Base-by-base conservation (phyloP, 2,329 filamentous ascomycete genomes). In the Rutstroemia sp. region DNA sequence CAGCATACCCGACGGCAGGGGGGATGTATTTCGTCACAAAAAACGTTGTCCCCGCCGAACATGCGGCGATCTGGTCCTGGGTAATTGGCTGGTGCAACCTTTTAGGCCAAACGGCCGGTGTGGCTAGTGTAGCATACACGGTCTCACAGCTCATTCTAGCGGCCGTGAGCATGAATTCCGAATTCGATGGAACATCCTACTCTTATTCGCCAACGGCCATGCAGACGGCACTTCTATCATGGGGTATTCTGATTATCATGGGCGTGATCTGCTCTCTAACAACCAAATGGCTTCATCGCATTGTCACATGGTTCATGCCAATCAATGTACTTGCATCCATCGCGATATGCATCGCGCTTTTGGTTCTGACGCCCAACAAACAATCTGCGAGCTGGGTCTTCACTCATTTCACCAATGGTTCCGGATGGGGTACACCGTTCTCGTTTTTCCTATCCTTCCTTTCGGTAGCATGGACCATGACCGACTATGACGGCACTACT, bases 21-120 rank as follows among this genome's bases (percentile, higher is more conserved):
- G 83, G 83, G 2, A 85, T 86, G 81, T 86, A 86, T 68, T 86
- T 85, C 66, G 81, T 85, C 37, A 83, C 81, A 9, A 85, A 85
- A 63, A 78, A 83, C 65, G 81, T 86, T 37, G 81, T 85, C 2
- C 82, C 82, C 8, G 71, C 74, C 16, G 75, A 82, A 55, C 77
- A 83, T 65, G 80, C 84, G 30, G 78, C 83, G 2, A 76, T 83
- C 12, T 85, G 81, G 74, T 78, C 81, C 0, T 86, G 82, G 82
- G 73, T 85, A 45, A 81, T 85, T 55, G 82, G 82, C n/a, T 85
- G 82, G 82, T 82, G 80, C 65, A 86, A 86, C 61, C 77, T 86
- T 34, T 74, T 86, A 1, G 82, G 82, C 7, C 82, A 86, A 68
- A 82, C 81, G 7, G 79, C 80, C 12, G 82, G 82, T 39, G 81